phyloP scores from a whole-genome alignment of 2,329 filamentous ascomycete species.

The Capronia epimyces region DNA sequence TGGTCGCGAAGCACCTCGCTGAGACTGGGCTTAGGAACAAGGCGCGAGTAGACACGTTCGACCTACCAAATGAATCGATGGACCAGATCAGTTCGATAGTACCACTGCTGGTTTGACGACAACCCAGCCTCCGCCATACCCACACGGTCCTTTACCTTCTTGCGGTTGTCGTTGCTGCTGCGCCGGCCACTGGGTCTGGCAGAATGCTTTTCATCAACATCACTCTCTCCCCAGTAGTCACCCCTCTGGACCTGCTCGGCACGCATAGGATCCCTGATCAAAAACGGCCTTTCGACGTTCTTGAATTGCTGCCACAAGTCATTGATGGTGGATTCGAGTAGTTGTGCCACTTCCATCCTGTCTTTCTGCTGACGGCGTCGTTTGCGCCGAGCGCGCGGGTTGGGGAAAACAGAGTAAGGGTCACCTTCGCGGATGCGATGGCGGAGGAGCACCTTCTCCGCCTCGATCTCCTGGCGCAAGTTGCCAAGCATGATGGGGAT shows the following conservation, averaged over 20 bases:
- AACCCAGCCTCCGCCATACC: slow-evolving; percentile 21
- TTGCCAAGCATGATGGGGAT: slow-evolving; percentile 26
- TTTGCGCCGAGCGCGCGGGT: slow-evolving; percentile 5
- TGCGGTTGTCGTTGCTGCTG: not conserved
- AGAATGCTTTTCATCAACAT: slow-evolving; percentile 16
- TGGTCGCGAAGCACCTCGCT: too few relatives aligned
- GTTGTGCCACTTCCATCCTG: slow-evolving; percentile 9
- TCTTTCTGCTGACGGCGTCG: slow-evolving; percentile 9
- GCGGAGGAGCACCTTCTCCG: slow-evolving; percentile 19
- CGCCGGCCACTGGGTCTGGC: not conserved
- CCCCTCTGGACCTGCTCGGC: slow-evolving; percentile 17
- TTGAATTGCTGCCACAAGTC: slow-evolving; percentile 25
- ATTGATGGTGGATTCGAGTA: slow-evolving; percentile 20
- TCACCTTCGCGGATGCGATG: slow-evolving; percentile 23
- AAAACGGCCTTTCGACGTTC: slow-evolving; percentile 24
- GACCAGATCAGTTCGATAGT: slow-evolving; percentile 23
- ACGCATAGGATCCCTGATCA: slow-evolving; percentile 16
- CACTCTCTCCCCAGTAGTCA: slow-evolving; percentile 23
- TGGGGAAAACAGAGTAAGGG: slow-evolving; percentile 19
- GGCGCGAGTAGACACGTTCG: too few relatives aligned
- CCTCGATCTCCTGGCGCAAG: slow-evolving; percentile 24
- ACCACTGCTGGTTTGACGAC: slow-evolving; percentile 15
- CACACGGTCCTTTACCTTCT: slow-evolving; percentile 16
- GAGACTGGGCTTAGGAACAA: too few relatives aligned
- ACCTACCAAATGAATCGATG: slow-evolving; percentile 25